Percentiles rank a stretch among this genome's conserved stretches.
Evolutionary conservation across 192 early-diverging fungal genomes (phyloP).

Genomic region (Martensiomyces pterosporus): DNA sequence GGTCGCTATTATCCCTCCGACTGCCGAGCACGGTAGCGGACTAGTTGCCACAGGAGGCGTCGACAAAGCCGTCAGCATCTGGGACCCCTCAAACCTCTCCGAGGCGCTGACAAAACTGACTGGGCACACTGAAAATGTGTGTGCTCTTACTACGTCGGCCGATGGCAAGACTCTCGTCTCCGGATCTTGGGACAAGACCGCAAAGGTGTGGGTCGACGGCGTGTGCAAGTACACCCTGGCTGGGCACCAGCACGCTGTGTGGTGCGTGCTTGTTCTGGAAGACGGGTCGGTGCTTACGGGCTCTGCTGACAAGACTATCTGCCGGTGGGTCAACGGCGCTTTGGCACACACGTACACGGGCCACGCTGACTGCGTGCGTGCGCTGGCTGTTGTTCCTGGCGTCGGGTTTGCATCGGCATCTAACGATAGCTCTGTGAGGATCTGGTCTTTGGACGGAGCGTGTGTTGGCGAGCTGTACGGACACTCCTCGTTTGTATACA

Average conservation of each 20-base stretch:
- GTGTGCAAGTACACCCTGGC: constrained; percentile 61
- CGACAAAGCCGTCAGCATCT: constrained; percentile 82
- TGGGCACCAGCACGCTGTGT: constrained; percentile 83
- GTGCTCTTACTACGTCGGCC: constrained; percentile 62
- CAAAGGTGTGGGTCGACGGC: constrained; percentile 84
- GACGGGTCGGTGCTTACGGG: constrained; percentile 74
- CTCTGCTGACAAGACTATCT: constrained; percentile 91
- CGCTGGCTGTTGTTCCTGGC: constrained; percentile 58
- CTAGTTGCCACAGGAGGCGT: constrained; percentile 77
- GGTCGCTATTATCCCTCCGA: constrained; percentile 58
- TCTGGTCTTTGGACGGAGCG: constrained; percentile 73
- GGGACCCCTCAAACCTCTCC: constrained; percentile 58
- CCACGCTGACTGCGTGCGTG: constrained; percentile 90
- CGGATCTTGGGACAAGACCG: constrained; percentile 98
- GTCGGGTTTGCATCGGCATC: constrained; percentile 78
- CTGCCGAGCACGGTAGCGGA: constrained; percentile 61
- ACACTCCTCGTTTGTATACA: constrained; percentile 93
- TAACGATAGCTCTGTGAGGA: constrained; percentile 84
- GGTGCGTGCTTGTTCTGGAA: constrained; percentile 78
- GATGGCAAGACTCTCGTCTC: constrained; percentile 72
- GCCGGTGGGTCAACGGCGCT: constrained; percentile 74
- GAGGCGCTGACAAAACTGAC: constrained; percentile 63
- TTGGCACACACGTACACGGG: constrained; percentile 63
- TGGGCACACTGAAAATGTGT: constrained; percentile 88
- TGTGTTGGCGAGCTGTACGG: constrained; percentile 72